phyloP scores from a whole-genome alignment of 2,329 filamentous ascomycete genomes.

The Fusarium lateritium region DNA sequence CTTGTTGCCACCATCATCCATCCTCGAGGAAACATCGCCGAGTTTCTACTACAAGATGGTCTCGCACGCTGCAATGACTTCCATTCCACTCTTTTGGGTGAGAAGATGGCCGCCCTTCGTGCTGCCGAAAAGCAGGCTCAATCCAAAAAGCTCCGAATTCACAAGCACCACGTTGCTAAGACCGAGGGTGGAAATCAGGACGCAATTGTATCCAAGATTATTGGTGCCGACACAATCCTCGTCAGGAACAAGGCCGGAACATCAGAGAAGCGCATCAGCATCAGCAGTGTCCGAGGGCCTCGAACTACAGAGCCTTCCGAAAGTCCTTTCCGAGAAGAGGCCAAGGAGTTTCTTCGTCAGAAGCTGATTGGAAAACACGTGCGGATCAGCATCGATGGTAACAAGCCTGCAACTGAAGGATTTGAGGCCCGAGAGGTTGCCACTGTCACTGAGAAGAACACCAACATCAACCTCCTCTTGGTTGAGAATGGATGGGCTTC shows the following conservation, averaged over 20 bases:
- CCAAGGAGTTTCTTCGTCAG: constrained; percentile 96
- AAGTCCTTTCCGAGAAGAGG: constrained; percentile 89
- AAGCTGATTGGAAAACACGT: constrained; percentile 97
- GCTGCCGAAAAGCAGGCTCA: constrained; percentile 90
- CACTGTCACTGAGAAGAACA: constrained; percentile 85
- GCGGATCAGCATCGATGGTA: constrained; percentile 88
- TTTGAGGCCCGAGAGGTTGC: constrained; percentile 97
- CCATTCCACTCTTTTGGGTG: constrained; percentile 91
- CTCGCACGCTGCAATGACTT: constrained; percentile 95
- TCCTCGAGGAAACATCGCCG: constrained; percentile 92
- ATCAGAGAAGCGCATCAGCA: constrained; percentile 87
- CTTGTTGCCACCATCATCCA: constrained; percentile 91
- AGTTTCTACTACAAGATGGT: constrained; percentile 89
- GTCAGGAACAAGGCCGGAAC: constrained; percentile 86
- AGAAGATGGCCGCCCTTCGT: constrained; percentile 87
- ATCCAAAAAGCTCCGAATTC: constrained; percentile 81
- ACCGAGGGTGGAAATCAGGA: constrained; percentile 77
- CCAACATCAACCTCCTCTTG: constrained; percentile 86
- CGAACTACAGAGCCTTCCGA: constrained; percentile 89
- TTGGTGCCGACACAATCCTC: constrained; percentile 90
- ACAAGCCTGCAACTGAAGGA: constrained; percentile 88
- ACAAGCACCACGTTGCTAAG: constrained; percentile 85
- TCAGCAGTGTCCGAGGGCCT: constrained; percentile 95
- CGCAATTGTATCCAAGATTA: constrained; percentile 85
- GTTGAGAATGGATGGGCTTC: constrained; percentile 96